Conservation (phyloP, 805 yeast species). For the Torulaspora microellipsoides region DNA sequence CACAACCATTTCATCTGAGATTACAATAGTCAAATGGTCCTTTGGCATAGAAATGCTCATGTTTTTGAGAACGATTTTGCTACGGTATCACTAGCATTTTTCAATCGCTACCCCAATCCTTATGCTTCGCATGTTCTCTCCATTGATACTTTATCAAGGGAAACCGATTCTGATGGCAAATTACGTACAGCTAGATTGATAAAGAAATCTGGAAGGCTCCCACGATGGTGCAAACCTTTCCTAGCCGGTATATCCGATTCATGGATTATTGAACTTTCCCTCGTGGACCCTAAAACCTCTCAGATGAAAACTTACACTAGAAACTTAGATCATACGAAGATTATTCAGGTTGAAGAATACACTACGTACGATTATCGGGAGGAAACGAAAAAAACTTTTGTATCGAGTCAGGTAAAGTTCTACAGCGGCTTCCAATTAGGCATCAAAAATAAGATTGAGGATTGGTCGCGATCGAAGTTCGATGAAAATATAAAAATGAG, state of each 20-base stretch:
- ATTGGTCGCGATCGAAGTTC: slow-evolving; percentile 72
- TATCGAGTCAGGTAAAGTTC: slow-evolving; percentile 60
- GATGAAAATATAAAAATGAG: slow-evolving; percentile 61
- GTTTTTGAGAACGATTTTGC: slow-evolving; percentile 60
- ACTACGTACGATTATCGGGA: slow-evolving; percentile 48
- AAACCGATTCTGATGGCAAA: slow-evolving; percentile 57
- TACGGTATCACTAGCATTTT: slow-evolving; percentile 72
- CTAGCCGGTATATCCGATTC: slow-evolving; percentile 64
- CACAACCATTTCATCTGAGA: no score
- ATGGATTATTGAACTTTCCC: slow-evolving; percentile 76
- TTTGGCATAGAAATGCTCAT: slow-evolving; percentile 53
- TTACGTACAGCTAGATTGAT: slow-evolving; percentile 70
- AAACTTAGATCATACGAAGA: slow-evolving; percentile 76
- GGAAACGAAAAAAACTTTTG: slow-evolving; percentile 38
- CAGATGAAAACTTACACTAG: slow-evolving; percentile 66
- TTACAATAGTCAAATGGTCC: slow-evolving; percentile 47
- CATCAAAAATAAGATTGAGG: slow-evolving; percentile 68
- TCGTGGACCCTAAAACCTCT: slow-evolving; percentile 57
- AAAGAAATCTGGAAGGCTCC: slow-evolving; percentile 74
- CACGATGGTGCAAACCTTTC: slow-evolving; percentile 71
- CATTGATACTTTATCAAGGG: slow-evolving; percentile 65
- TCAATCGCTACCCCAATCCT: slow-evolving; percentile 71
- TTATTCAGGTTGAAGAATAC: slow-evolving; percentile 75
- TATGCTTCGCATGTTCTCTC: slow-evolving; percentile 81
- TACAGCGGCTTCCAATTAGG: slow-evolving; percentile 57